Base-by-base conservation (phyloP, 2,329 filamentous ascomycete genomes). In the Colletotrichum noveboracense region DNA sequence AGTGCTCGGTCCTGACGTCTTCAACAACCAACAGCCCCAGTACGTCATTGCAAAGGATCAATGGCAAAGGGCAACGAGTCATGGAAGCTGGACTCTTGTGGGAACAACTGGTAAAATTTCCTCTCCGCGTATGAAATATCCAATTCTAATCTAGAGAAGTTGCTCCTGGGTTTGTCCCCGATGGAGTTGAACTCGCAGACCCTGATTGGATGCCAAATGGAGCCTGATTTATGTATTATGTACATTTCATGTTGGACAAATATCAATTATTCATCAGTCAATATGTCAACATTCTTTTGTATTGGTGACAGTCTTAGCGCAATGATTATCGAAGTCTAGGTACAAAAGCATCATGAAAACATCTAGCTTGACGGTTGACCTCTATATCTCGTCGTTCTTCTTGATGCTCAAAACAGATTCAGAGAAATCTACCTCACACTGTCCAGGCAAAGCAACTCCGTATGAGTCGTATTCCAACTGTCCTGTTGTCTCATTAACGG, bases 71-170 rank as follows among this genome's bases (percentile, higher is more conserved):
- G 88, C 87, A 1, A 81, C 79, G 71, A 88, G 86, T 60, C 74
- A 83, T 38, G 88, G 88, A 2, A 79, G 84, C 5, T 90, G 88
- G 88, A 89, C 88, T 6, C 81, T 90, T 18, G 87, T 89, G 1
- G 88, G 86, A 21, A 78, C 79, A 4, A 79, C 79, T 13, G 77
- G 79, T 79, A 43, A 65, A 69, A 16, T 34, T 1, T 18, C 21
- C 2, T 13, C 16, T 24, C 21, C n/a, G 58, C 0, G 12, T 7
- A 21, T 10, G 9, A 34, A 61, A 26, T 14, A 5, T 18, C 13
- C 21, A 1, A 26, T 55, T n/a, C 32, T 28, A 4, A n/a, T 18
- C 1, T 5, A 18, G 18, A 16, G 2, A 12, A 73, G 70, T 64
- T 13, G 56, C 70, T 0, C 70, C 70, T 7, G 70, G 70, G 1